Evolutionary conservation across 441 rosid species (phyloP).

Genomic region (Adansonia gregorii): DNA sequence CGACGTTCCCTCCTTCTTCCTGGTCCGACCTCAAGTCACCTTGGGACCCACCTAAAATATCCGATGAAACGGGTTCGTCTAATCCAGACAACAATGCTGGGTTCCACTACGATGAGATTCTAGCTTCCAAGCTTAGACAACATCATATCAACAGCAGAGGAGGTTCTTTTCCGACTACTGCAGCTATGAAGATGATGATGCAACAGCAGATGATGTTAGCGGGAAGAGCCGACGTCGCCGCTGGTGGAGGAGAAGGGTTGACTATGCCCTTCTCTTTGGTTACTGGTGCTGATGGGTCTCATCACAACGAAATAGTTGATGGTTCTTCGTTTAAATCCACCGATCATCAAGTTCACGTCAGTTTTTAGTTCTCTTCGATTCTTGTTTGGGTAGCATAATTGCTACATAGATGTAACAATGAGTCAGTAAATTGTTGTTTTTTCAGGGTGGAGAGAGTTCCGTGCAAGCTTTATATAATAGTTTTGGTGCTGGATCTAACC

Average conservation of each 20-base stretch:
- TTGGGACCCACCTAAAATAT: constrained; percentile 34
- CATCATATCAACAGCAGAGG: constrained; percentile 60
- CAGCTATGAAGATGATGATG: constrained; percentile 47
- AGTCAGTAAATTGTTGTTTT: not conserved
- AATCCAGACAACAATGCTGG: constrained; percentile 36
- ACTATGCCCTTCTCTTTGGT: constrained; percentile 39
- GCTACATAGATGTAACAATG: not conserved
- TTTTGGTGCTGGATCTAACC: constrained; percentile 22
- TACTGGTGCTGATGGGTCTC: constrained; percentile 4
- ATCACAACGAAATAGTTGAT: constrained; percentile 46
- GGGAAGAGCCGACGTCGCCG: constrained; percentile 28
- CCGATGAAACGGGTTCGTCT: constrained; percentile 49
- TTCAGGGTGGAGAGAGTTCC: constrained; percentile 43
- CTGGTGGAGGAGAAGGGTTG: constrained; percentile 20
- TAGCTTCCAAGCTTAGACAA: constrained; percentile 62
- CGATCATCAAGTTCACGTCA: constrained; percentile 20
- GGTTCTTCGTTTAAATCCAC: constrained; percentile 35
- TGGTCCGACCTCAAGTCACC: constrained; percentile 37
- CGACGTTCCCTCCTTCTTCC: constrained; percentile 56
- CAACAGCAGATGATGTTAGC: constrained; percentile 60
- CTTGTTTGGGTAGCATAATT: no score
- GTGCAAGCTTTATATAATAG: not conserved
- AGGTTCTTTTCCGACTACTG: constrained; percentile 28
- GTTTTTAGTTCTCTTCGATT: not conserved
- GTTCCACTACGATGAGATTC: constrained; percentile 50